Base-by-base conservation (phyloP, 2,329 filamentous ascomycete species). In the Madurella mycetomatis region DNA sequence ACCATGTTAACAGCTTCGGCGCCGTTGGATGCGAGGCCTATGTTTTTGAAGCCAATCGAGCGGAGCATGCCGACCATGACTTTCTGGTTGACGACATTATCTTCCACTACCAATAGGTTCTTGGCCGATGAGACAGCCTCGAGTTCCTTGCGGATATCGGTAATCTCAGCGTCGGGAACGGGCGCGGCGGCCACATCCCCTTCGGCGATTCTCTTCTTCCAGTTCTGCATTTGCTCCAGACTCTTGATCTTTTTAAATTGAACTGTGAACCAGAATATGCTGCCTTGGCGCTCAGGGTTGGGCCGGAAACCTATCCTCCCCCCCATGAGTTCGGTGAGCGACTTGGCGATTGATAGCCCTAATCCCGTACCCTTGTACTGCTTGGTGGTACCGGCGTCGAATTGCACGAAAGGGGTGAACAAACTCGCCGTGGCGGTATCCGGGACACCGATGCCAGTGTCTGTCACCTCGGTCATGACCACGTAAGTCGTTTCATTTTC, bases 371-470 rank as follows among this genome's bases (percentile, higher is more conserved):
- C 88, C 48, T 87, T 87, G 67, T 90, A 92, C n/a, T 84, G 78
- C 53, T 88, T 78, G 18, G 88, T 88, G 0, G 88, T 92, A 4
- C 87, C 90, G 2, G 87, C 83, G 65, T 92, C 89, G 5, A 87
- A 88, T 68, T 92, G 88, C 54, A 84, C 88, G 67, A 92, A 92
- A 0, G 88, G 88, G 55, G 85, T 85, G 71, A 92, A 92, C 1
- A 85, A 72, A 1, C 72, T 72, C 37, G 71, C 68, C 5, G 72
- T 65, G 0, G 74, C 73, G 16, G 4, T 82, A 41, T 90, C 84
- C 55, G 90, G 85, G 32, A 94, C 91, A 5, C 89, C 89, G 47
- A 94, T 91, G 1, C 89, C 89, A 0, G 87, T 89, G 62, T 94
- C 89, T 66, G 87, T 83, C 4, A 94, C 80, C 0, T 81, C 80